Conservation (phyloP, 768 basidiomycete species). For the Mycena rosella region DNA sequence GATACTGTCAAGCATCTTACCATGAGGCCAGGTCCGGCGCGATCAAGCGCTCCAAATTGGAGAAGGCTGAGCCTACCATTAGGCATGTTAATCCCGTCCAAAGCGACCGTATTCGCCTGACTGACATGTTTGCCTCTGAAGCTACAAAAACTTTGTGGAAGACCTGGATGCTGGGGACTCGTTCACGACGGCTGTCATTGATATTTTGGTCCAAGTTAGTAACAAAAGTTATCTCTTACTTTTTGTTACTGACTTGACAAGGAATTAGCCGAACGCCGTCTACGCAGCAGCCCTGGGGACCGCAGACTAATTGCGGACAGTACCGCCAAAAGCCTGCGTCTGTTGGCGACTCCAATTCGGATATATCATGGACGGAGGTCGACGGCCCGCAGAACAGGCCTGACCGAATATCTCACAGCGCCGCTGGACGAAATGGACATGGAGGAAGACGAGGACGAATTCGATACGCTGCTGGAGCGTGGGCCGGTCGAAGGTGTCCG, state of each 20-base stretch:
- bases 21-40: conserved; percentile 69
- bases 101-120: background rate
- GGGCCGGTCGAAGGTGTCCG: conserved; percentile 66
- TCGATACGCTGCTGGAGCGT: conserved; percentile 58
- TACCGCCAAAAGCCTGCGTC: conserved; percentile 72
- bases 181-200: conserved; percentile 81
- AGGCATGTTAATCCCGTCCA: conserved; percentile 58
- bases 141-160: conserved; percentile 71
- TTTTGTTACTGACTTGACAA: conserved; percentile 44
- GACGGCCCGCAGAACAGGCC: conserved; percentile 53
- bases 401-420: conserved; percentile 65
- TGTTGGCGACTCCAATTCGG: conserved; percentile 65
- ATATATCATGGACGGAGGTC: conserved; percentile 64
- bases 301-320: conserved; percentile 74
- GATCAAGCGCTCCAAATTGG: conserved; percentile 75
- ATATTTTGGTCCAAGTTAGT: conserved; percentile 82
- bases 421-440: conserved; percentile 69
- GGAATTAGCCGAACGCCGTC: conserved; percentile 84
- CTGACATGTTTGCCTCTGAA: conserved; percentile 12
- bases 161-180: conserved; percentile 85
- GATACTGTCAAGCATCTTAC: conserved; percentile 14
- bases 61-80: conserved; percentile 73
- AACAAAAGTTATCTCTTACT: background rate
- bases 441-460: conserved; percentile 78
- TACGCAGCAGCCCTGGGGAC: conserved; percentile 65